These are phyloP conservation scores for Elongisporangium undulatum DNA, from an alignment of 352 stramenopile genomes.

Conservation along the genomic window DNA sequence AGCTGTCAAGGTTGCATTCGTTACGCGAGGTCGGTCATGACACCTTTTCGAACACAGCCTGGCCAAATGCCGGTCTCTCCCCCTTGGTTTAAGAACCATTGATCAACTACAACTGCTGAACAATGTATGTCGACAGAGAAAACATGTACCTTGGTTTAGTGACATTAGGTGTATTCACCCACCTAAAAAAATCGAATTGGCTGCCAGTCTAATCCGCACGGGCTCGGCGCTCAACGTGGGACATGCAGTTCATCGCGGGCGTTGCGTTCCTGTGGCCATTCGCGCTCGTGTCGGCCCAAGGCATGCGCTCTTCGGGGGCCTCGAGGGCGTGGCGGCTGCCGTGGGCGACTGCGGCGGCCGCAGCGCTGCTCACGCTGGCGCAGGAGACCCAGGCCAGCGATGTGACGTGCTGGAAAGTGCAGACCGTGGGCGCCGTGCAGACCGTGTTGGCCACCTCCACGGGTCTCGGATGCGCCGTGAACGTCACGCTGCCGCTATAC, in stretches of 20 bases:
- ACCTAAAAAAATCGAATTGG: neutral
- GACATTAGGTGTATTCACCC: neutral
- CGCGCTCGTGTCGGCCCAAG: neutral
- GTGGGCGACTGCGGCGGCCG: neutral
- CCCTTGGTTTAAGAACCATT: neutral
- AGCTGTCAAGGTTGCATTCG: neutral
- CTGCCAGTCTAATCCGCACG: neutral
- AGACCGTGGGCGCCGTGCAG: constrained; percentile 12
- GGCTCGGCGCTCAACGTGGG: neutral
- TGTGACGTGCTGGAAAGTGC: constrained; percentile 36
- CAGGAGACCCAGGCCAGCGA: neutral
- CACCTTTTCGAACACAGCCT: neutral
- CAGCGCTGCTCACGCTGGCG: neutral
- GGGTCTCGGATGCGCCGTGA: constrained; percentile 21
- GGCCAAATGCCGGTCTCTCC: neutral
- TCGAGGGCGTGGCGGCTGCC: constrained; percentile 2
- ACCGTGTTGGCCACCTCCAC: constrained; percentile 16
- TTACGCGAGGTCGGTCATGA: neutral
- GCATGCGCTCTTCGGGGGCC: neutral
- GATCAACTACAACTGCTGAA: neutral
- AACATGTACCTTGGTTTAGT: neutral
- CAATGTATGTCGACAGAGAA: too few relatives aligned
- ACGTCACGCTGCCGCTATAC: constrained; percentile 26
- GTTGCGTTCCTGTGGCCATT: neutral
- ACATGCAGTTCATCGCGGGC: neutral